Evolutionary conservation across 116 monocot species (phyloP), one percentile per base, ranked within the genome.

Genomic region (Trichopus zeylanicus): DNA sequence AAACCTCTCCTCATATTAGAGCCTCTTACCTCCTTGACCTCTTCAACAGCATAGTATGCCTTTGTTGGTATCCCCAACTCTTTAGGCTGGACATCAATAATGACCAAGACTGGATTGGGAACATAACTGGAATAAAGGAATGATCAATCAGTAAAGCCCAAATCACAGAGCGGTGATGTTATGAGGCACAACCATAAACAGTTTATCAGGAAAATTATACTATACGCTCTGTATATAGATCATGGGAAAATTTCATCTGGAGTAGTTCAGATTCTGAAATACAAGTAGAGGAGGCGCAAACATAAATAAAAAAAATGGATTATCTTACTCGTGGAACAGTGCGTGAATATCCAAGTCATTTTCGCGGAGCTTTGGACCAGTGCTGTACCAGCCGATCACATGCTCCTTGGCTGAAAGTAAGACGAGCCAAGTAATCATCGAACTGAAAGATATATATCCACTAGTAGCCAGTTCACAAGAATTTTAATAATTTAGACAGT

Each of bases 361-460:
- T 63, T 95, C 90, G 1, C 84, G 78, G 51, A 89, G 67, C 66
- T 95, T 95, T 27, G 95, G 95, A 20, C 90, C 90, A 30, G 90
- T 87, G 73, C 95, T 97, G 56, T 97, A 97, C 90, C 95, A 90
- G 30, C 95, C 95, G 48, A 97, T 90, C 25, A 97, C 90, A 80
- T 97, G 95, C 49, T 97, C 95, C 75, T 90, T 97, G 18, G 90
- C 90, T 97, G 74, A 57, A 65, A 72, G 24, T 51, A 57, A 28
- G 49, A 62, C 32, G 38, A 25, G n/a, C n/a, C n/a, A 34, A 48
- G 16, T 29, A 20, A 65, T 38, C 35, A 65, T 57, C 19, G 18
- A 53, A 37, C 18, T 2, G 26, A 62, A 56, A 72, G 51, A 10
- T 12, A 6, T 15, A 66, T 37, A 24, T 33, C 18, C 5, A 22